A percentile compares a stretch with the other conserved stretches of the same genome.
Conservation (phyloP, 352 stramenopile species). For the Phytopythium helicoides region DNA sequence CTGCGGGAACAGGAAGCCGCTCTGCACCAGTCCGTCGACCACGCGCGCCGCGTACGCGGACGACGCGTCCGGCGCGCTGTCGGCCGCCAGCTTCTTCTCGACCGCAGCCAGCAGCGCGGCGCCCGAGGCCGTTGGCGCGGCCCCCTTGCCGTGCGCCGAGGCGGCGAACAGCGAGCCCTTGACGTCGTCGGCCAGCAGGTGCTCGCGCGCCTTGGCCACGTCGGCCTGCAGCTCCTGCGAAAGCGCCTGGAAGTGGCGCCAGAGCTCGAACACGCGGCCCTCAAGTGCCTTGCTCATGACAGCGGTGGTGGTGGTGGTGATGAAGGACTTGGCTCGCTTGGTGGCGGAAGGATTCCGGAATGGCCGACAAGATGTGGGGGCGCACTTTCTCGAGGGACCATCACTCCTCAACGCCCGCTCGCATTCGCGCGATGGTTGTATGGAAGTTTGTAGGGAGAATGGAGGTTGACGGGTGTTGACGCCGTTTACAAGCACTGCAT, state of each 20-base stretch:
- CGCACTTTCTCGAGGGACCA: not conserved
- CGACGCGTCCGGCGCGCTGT: slow-evolving; percentile 7
- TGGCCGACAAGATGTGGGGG: not conserved
- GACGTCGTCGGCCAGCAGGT: slow-evolving; percentile 17
- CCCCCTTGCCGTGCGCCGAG: slow-evolving; percentile 10
- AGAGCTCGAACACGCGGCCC: slow-evolving; percentile 36
- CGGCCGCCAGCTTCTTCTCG: slow-evolving; percentile 15
- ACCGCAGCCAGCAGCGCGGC: slow-evolving; percentile 19
- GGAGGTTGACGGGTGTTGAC: slow-evolving; percentile 4
- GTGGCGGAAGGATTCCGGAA: slow-evolving; percentile 5
- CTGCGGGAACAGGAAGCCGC: slow-evolving; percentile 24
- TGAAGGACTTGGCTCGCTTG: not conserved
- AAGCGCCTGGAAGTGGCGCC: slow-evolving; percentile 29
- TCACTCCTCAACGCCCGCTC: slow-evolving; percentile 2
- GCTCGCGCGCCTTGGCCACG: slow-evolving; percentile 8
- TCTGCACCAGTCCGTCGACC: slow-evolving; percentile 29
- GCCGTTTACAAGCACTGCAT: not conserved
- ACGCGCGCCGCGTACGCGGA: slow-evolving; percentile 13
- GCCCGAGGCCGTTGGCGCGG: slow-evolving; percentile 16
- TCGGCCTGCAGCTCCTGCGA: slow-evolving; percentile 15
- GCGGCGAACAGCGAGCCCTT: slow-evolving; percentile 15
- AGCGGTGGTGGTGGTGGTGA: too few species aligned
- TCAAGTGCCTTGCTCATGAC: slow-evolving; percentile 19
- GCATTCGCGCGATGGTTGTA: not conserved
- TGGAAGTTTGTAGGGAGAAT: not conserved